Conservation (phyloP, 148 eudicot species). For the Rhododendron williamsianum region DNA sequence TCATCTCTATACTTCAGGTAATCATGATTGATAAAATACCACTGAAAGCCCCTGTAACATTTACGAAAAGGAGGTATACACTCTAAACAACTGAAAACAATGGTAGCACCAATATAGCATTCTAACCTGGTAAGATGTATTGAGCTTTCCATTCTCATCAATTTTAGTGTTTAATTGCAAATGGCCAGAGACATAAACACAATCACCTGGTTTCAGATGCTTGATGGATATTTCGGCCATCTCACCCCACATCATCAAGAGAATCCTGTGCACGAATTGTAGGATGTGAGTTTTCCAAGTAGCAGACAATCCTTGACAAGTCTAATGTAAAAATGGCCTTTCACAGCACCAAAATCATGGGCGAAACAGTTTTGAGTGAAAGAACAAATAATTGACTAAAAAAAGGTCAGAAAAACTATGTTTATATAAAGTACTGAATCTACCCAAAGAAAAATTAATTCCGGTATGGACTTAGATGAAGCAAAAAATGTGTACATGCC, state of each 20-base stretch:
- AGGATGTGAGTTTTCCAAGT: conserved; percentile 5
- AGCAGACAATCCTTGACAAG: not conserved
- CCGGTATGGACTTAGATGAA: not conserved
- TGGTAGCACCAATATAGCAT: not conserved
- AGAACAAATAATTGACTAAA: not conserved
- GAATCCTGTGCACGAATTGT: conserved; percentile 38
- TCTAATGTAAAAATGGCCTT: not conserved
- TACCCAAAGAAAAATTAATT: not conserved
- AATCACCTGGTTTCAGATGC: conserved; percentile 60
- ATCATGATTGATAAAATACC: not conserved
- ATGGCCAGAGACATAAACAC: conserved; percentile 61
- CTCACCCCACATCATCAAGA: conserved; percentile 47
- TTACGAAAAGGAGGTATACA: not conserved
- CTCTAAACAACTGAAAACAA: not conserved
- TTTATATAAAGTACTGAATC: not conserved
- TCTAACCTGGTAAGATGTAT: conserved; percentile 36
- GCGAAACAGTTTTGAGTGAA: not conserved
- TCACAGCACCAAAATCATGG: not conserved
- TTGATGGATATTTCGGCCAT: conserved; percentile 51
- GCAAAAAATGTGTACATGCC: not conserved
- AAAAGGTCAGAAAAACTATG: not conserved
- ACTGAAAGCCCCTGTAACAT: not conserved
- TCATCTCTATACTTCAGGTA: not conserved
- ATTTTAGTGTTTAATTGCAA: conserved; percentile 34
- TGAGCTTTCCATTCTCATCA: conserved; percentile 28